Evolutionary conservation across 805 yeast species (phyloP), one percentile per base, ranked within the genome.

Genomic region (Hanseniaspora vineae): DNA sequence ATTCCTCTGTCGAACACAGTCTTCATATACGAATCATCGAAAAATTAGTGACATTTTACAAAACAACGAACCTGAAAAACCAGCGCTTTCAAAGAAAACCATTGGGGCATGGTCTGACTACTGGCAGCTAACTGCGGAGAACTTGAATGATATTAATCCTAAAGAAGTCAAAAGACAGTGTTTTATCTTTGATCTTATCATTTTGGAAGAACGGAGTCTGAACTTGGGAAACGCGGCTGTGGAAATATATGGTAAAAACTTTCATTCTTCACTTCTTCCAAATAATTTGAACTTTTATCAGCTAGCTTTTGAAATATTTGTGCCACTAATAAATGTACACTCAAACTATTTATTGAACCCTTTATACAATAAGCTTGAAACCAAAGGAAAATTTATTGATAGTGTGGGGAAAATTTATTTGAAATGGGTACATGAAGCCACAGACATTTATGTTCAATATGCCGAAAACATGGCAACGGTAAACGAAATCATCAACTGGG

Each of bases 151-250:
- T n/a, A 64, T 76, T 8, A 78, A 72, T 46, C 71, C 72, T 11
- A 60, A 63, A 11, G 76, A 77, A 47, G 68, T 78, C n/a, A 77
- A 77, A 55, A 70, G 78, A 35, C 95, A 86, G 59, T 80, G 85
- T 48, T 78, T 80, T 49, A 73, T 84, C 3, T 87, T 82, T 62
- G 95, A 86, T 58, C 65, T 85, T 44, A 76, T 86, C 31, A 70
- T 78, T 48, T 74, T 78, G 44, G 95, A 85, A 53, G 85, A 81
- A 55, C 72, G 77, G 15, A 82, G 81, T 46, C 72, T 84, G 20
- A 78, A 76, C 44, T 73, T 85, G 56, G 81, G 88, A 2, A 71
- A 72, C 51, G 76, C 81, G 2, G 81, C 84, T 46, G 67, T 82
- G 2, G 75, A 75, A 35, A 73, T 75, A 8, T 78, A 74, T 51